phyloP scores from a whole-genome alignment of 2,329 filamentous ascomycete genomes.

The Apiospora pterosperma region DNA sequence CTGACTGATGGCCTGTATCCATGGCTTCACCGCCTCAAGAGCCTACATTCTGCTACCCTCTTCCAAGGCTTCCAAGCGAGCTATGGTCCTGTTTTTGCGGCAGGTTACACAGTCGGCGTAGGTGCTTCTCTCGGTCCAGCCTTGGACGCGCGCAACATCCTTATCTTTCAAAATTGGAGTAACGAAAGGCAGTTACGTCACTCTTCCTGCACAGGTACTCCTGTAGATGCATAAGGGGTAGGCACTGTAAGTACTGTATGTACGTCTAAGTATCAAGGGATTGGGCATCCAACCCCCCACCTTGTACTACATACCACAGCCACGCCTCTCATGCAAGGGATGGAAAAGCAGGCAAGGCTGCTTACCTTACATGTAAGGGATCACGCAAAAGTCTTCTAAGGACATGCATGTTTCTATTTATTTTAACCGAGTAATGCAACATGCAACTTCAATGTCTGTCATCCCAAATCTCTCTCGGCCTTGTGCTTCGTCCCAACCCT shows the following conservation, averaged over 20 bases:
- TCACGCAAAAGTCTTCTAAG: neutral
- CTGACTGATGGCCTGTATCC: neutral
- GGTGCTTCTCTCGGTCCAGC: neutral
- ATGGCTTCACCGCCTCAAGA: neutral
- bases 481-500: neutral
- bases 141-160: neutral
- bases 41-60: neutral
- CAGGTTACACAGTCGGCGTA: neutral
- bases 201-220: neutral
- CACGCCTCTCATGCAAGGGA: neutral
- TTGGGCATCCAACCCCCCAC: neutral
- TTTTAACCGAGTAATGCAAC: neutral
- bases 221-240: too few relatives aligned
- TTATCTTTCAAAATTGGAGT: neutral
- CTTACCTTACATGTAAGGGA: neutral
- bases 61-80: neutral
- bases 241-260: too few relatives aligned
- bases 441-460: neutral
- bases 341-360: neutral
- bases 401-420: neutral
- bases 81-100: neutral
- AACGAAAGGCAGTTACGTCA: neutral
- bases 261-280: neutral
- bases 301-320: neutral
- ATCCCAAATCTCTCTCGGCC: neutral